These are phyloP conservation scores for Leccinum obscurum DNA, from an alignment of 768 basidiomycete genomes.

Conservation along the genomic window DNA sequence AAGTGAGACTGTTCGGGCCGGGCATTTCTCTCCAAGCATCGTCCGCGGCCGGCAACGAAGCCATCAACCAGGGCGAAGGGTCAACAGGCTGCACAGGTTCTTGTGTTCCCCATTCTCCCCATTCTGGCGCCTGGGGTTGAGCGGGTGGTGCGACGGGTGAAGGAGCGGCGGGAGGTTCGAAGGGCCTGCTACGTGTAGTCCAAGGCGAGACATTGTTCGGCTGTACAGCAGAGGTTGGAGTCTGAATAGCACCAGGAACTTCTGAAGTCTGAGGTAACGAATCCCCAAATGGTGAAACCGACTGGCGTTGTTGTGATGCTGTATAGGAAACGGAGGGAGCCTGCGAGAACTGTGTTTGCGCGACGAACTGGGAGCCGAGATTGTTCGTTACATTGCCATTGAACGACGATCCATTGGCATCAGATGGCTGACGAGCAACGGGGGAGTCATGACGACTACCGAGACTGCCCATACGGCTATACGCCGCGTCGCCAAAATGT, in stretches of 20 bases:
- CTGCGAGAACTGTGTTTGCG: conserved; percentile 20
- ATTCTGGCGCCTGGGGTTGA: conserved; percentile 33
- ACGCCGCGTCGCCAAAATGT: conserved; percentile 24
- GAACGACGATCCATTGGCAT: conserved; percentile 28
- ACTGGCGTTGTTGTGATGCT: conserved; percentile 20
- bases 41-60: conserved; percentile 46
- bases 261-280: conserved; percentile 18
- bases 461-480: conserved; percentile 24
- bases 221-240: conserved; percentile 24
- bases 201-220: conserved; percentile 25
- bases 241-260: conserved; percentile 20
- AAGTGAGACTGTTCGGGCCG: conserved; percentile 52
- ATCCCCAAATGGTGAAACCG: conserved; percentile 27
- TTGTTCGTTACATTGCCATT: conserved; percentile 16
- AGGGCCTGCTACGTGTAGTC: conserved; percentile 18
- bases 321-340: conserved; percentile 23
- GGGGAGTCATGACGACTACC: conserved; percentile 25
- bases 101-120: conserved; percentile 44
- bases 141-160: conserved; percentile 26
- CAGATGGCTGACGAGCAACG: conserved; percentile 22
- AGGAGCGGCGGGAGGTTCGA: conserved; percentile 19
- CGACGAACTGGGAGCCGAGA: conserved; percentile 23
- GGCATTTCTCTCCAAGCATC: conserved; percentile 47
- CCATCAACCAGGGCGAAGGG: conserved; percentile 56
- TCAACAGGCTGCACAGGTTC: conserved; percentile 33